phyloP scores from a whole-genome alignment of 139 green algal genomes.

The Tetraselmis striata region DNA sequence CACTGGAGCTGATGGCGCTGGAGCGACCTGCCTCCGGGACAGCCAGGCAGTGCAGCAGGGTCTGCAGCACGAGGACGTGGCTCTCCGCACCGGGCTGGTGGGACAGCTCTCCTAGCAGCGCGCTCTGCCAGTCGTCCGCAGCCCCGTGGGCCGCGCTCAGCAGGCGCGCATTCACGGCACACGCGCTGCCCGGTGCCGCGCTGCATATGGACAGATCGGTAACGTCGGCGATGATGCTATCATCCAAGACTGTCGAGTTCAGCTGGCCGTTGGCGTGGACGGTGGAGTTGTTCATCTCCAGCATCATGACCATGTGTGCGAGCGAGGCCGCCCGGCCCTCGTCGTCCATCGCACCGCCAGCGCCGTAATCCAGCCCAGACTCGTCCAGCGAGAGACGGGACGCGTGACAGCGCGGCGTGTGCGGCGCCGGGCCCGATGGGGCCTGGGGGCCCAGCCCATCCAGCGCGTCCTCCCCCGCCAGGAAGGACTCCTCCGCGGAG shows the following conservation, averaged over 20 bases:
- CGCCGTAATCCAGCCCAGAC: not conserved
- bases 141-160: not conserved
- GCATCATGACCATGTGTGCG: not conserved
- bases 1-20: not conserved
- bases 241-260: not conserved
- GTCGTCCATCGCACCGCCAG: not conserved
- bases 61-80: not conserved
- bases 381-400: not conserved
- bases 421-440: too few species aligned
- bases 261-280: not conserved
- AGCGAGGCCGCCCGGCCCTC: not conserved
- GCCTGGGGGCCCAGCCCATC: not conserved
- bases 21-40: not conserved
- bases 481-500: not conserved
- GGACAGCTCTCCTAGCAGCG: not conserved
- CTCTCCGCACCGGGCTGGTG: not conserved
- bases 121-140: not conserved
- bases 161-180: not conserved
- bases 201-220: not conserved
- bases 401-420: not conserved
- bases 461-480: not conserved
- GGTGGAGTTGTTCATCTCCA: not conserved
- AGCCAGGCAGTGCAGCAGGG: not conserved
- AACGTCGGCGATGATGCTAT: not conserved
- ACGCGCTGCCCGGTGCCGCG: not conserved